Evolutionary conservation across 768 basidiomycete genomes (phyloP), one percentile per base, ranked within the genome.

Genomic region (Pleurotus ostreatus): DNA sequence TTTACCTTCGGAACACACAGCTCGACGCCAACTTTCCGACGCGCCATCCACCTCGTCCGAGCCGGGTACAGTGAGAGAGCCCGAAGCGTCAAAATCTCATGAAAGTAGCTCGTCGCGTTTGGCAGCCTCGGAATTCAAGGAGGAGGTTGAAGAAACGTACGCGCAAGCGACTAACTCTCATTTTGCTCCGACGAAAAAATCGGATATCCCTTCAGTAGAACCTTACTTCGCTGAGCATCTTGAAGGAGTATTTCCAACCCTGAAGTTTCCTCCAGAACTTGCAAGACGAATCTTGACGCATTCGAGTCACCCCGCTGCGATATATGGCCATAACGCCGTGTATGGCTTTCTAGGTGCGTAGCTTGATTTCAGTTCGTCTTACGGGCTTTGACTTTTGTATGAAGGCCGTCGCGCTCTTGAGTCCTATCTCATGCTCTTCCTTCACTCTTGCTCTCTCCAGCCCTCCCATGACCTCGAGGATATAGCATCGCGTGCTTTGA

Each of bases 231-330:
- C 78, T 23, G 71, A 78, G 34, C 86, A 92, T 67, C 74, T 90
- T 38, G 76, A 83, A 62, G 71, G 75, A 34, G 71, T 88, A 52
- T 91, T 90, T 61, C 69, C 79, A 3, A 80, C 85, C 12, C 73
- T 93, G 47, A 71, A 80, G 48, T 93, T 94, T 68, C 82, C 88
- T 11, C 74, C 76, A 4, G 86, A 88, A 60, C 74, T 92, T 46
- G 86, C 89, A 6, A 77, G 77, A 60, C 82, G 91, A 57, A 77
- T 90, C 59, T 72, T 93, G 60, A 94, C 92, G 2, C 92, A 94
- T 65, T 76, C 78, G 5, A 90, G 88, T 70, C 91, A 90, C 70
- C 80, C 75, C 46, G 74, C 81, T 55, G 86, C 89, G 25, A 68
- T 77, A 51, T 63, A 78, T 45, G 88, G 91, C 2, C 88, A 92